phyloP scores from a whole-genome alignment of 305 asterid species.

The Rubia balearica region DNA sequence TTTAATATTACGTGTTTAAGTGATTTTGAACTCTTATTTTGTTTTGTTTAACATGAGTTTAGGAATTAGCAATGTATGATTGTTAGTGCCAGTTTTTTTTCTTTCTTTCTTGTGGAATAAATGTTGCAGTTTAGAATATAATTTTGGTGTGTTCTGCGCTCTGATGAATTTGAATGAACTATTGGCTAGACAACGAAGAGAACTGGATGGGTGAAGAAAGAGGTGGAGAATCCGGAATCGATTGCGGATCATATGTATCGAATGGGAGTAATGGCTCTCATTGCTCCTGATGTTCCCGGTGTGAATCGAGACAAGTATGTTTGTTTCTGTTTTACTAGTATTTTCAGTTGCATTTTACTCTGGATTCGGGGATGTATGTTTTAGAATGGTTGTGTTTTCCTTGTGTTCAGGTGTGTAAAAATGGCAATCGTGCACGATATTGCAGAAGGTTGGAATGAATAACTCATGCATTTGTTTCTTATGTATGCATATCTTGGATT shows the following conservation, averaged over 20 bases:
- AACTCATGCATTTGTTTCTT: neutral
- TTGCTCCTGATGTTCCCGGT: constrained; percentile 76
- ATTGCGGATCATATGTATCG: constrained; percentile 94
- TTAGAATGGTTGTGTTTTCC: neutral
- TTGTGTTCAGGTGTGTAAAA: constrained; percentile 70
- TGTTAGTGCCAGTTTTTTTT: neutral
- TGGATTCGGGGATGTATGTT: neutral
- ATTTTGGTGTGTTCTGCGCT: neutral
- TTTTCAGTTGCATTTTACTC: neutral
- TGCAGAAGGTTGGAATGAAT: constrained; percentile 69
- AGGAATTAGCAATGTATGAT: neutral
- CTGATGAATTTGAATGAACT: constrained; percentile 1
- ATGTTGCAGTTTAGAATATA: neutral
- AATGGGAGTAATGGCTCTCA: constrained; percentile 90
- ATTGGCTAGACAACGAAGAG: constrained; percentile 64
- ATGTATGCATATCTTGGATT: neutral
- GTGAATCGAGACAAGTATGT: constrained; percentile 73
- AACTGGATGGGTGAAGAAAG: constrained; percentile 70
- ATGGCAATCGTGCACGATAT: constrained; percentile 95
- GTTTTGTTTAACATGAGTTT: neutral
- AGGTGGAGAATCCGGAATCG: constrained; percentile 69
- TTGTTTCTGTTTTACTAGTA: constrained; percentile 6
- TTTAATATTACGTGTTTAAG: too few relatives aligned
- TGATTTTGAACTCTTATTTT: too few relatives aligned
- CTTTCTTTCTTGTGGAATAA: neutral